Conservation (phyloP, 1,284 basidiomycete genomes). For the Fomitiporia mediterranea region DNA sequence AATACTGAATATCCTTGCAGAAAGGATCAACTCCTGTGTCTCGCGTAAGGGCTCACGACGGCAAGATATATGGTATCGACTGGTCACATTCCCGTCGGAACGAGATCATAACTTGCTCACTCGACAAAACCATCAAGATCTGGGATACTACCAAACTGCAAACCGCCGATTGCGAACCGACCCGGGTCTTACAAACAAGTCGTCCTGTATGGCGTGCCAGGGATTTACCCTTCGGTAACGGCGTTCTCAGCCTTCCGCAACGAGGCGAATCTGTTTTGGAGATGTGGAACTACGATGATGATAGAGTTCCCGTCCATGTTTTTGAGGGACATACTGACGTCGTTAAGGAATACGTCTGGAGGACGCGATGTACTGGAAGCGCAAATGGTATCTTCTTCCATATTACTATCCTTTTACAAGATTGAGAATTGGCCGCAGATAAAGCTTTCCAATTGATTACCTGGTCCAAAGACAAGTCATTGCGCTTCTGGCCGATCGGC, state of each 20-base stretch:
- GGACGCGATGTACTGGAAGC: slow-evolving; percentile 46
- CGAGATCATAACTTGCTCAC: slow-evolving; percentile 85
- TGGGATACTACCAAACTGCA: slow-evolving; percentile 53
- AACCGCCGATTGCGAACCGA: slow-evolving; percentile 37
- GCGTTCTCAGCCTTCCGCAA: slow-evolving; percentile 88
- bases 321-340: slow-evolving; percentile 92
- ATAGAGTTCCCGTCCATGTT: slow-evolving; percentile 55
- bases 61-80: slow-evolving; percentile 94
- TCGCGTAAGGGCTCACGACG: slow-evolving; percentile 72
- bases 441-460: slow-evolving; percentile 91
- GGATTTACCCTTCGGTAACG: slow-evolving; percentile 88
- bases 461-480: slow-evolving; percentile 93
- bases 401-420: neutral
- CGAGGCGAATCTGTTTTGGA: slow-evolving; percentile 81
- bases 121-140: slow-evolving; percentile 89
- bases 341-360: slow-evolving; percentile 98
- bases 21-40: slow-evolving; percentile 86
- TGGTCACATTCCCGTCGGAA: slow-evolving; percentile 77
- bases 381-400: slow-evolving; percentile 35
- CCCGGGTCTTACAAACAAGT: slow-evolving; percentile 61
- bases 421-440: slow-evolving; percentile 40
- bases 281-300: slow-evolving; percentile 66
- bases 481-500: slow-evolving; percentile 89
- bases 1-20: slow-evolving; percentile 32
- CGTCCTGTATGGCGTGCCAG: slow-evolving; percentile 96